Conservation (phyloP, 108 stramenopile genomes). For the Pseudonitzschia delicatissima region DNA sequence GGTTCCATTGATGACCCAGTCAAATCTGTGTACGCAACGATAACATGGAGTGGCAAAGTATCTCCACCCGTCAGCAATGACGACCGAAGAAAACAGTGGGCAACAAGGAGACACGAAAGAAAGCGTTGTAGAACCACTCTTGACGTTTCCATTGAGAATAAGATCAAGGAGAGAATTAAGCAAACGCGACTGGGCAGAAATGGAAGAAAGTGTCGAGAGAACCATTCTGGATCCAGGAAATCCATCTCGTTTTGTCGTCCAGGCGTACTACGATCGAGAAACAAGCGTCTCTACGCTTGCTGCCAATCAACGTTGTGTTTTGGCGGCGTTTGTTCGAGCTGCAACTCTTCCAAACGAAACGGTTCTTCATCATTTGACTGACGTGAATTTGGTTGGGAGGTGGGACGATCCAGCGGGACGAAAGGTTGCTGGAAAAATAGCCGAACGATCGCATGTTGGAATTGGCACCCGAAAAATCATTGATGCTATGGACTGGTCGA, state of each 20-base stretch:
- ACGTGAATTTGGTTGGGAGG: slow-evolving; percentile 40
- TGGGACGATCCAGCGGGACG: slow-evolving; percentile 44
- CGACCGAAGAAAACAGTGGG: background rate
- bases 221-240: slow-evolving; percentile 62
- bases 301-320: slow-evolving; percentile 64
- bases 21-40: slow-evolving; percentile 47
- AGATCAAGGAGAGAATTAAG: slow-evolving; percentile 53
- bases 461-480: slow-evolving; percentile 56
- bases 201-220: slow-evolving; percentile 67
- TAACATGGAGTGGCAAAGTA: slow-evolving; percentile 55
- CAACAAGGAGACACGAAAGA: slow-evolving; percentile 1
- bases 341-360: slow-evolving; percentile 62
- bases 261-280: slow-evolving; percentile 54
- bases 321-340: slow-evolving; percentile 75
- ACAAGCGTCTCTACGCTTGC: slow-evolving; percentile 60
- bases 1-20: slow-evolving; percentile 75
- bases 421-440: slow-evolving; percentile 34
- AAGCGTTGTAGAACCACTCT: slow-evolving; percentile 31
- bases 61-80: background rate
- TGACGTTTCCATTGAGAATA: slow-evolving; percentile 65
- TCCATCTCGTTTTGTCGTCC: slow-evolving; percentile 57
- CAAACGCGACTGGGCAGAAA: slow-evolving; percentile 53
- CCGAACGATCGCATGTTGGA: slow-evolving; percentile 46
- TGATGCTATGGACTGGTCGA: slow-evolving; percentile 79
- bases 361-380: slow-evolving; percentile 64